Evolutionary conservation across 305 asterid species (phyloP).

Genomic region (Fraxinus albicans): DNA sequence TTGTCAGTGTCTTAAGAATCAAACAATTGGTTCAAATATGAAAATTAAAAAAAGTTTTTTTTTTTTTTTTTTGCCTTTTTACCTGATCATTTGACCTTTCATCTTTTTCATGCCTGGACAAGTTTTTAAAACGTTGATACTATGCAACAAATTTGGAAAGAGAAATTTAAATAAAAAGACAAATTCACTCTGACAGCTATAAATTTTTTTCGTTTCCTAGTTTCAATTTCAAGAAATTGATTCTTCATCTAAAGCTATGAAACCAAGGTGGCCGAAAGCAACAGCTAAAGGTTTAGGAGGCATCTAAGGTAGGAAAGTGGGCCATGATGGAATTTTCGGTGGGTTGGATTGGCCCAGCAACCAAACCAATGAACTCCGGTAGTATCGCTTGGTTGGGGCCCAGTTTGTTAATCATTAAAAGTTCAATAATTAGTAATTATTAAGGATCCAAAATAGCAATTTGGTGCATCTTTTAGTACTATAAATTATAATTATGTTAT

Average conservation of each 20-base stretch:
- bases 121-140: not conserved
- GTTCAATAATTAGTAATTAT: not conserved
- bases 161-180: not conserved
- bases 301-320: conserved; percentile 23
- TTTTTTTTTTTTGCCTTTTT: too few relatives aligned
- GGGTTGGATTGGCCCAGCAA: not conserved
- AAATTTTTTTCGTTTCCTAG: not conserved
- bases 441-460: not conserved
- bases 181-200: not conserved
- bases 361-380: conserved; percentile 14
- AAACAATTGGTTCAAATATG: not conserved
- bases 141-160: not conserved
- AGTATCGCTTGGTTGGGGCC: conserved; percentile 12
- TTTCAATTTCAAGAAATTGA: not conserved
- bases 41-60: too few relatives aligned
- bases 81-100: not conserved
- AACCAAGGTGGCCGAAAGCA: too few relatives aligned
- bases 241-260: not conserved
- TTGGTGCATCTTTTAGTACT: not conserved
- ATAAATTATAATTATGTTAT: not conserved
- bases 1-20: too few relatives aligned
- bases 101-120: not conserved
- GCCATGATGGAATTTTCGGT: not conserved
- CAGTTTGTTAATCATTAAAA: not conserved
- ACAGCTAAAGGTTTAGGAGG: not conserved